Evolutionary conservation across 164 flowering plant genomes (phyloP).

Genomic region (Vitis amurensis): DNA sequence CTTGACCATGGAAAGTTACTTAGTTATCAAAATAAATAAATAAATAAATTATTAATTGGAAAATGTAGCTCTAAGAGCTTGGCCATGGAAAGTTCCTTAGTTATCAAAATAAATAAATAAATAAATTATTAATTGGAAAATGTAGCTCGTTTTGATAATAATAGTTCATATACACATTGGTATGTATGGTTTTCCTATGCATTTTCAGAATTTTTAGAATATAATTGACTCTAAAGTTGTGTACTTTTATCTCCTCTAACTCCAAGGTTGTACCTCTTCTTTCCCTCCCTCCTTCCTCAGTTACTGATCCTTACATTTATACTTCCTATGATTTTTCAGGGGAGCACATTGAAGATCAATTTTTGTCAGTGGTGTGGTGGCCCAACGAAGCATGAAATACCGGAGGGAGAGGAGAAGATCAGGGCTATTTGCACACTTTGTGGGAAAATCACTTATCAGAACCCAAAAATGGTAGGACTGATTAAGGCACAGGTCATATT

Average conservation of each 20-base stretch:
- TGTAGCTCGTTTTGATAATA: too few species aligned
- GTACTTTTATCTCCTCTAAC: neutral
- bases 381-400: slow-evolving; percentile 72
- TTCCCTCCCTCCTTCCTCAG: neutral
- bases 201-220: too few species aligned
- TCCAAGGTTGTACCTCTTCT: neutral
- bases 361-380: slow-evolving; percentile 97
- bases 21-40: too few species aligned
- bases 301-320: neutral
- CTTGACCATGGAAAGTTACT: too few species aligned
- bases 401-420: slow-evolving; percentile 86
- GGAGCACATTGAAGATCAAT: slow-evolving; percentile 44
- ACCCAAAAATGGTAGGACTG: slow-evolving; percentile 85
- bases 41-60: too few species aligned
- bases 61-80: neutral
- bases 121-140: too few species aligned
- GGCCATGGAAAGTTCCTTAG: too few species aligned
- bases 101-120: too few species aligned
- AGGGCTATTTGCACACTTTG: slow-evolving; percentile 86
- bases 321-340: slow-evolving; percentile 32
- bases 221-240: neutral
- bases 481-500: neutral
- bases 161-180: too few species aligned
- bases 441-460: slow-evolving; percentile 75
- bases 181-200: too few species aligned